phyloP scores from a whole-genome alignment of 73 alveolate species.

The Urostyla sp. region DNA sequence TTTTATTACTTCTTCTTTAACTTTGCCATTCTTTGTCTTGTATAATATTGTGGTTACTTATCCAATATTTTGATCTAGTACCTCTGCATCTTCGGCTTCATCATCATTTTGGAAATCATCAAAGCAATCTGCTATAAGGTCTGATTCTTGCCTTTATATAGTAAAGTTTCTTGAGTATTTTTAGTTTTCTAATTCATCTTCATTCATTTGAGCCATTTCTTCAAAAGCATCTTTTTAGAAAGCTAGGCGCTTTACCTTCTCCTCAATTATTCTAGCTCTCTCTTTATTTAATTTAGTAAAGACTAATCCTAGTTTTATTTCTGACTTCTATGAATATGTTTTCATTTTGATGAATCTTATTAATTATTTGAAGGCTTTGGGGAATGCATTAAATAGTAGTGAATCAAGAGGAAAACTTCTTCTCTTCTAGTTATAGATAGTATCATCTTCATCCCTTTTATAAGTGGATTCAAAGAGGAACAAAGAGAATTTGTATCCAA shows the following conservation, averaged over 20 bases:
- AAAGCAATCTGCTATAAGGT: slow-evolving; percentile 31
- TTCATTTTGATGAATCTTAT: slow-evolving; percentile 14
- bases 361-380: slow-evolving; percentile 27
- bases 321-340: slow-evolving; percentile 9
- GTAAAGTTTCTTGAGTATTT: slow-evolving; percentile 6
- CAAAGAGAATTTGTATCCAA: not conserved
- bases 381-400: slow-evolving; percentile 24
- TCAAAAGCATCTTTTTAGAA: not conserved
- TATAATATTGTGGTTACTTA: not conserved
- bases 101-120: slow-evolving; percentile 16
- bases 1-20: not conserved
- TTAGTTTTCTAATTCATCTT: not conserved
- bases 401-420: slow-evolving; percentile 52
- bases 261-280: not conserved
- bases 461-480: slow-evolving; percentile 21
- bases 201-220: not conserved
- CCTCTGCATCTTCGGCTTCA: slow-evolving; percentile 5
- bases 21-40: not conserved
- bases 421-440: not conserved
- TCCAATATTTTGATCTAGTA: not conserved
- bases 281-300: slow-evolving; percentile 22
- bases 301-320: slow-evolving; percentile 42
- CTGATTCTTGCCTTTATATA: slow-evolving; percentile 20
- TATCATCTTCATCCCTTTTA: not conserved
- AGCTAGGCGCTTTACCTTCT: not conserved